These are phyloP conservation scores for Mucor mucedo DNA, from an alignment of 371 early-diverging fungal genomes.

Conservation along the genomic window DNA sequence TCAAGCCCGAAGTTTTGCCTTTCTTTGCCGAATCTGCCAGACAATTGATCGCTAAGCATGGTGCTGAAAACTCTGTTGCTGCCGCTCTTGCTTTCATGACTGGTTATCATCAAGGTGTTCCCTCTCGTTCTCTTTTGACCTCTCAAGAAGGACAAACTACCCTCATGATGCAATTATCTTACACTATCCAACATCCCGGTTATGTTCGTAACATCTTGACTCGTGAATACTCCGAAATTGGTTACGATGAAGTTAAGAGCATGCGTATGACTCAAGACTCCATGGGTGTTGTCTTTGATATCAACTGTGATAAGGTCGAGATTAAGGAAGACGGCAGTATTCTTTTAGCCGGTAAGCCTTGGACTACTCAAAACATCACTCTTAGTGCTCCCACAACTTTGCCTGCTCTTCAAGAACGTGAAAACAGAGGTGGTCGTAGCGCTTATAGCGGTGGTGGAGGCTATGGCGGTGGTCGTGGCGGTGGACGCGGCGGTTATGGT, in stretches of 20 bases:
- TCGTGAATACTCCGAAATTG: constrained; percentile 71
- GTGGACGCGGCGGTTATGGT: constrained; percentile 20
- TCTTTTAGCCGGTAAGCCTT: constrained; percentile 59
- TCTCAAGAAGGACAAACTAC: constrained; percentile 85
- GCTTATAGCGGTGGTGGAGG: constrained; percentile 19
- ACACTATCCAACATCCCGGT: constrained; percentile 76
- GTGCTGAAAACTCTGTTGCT: constrained; percentile 75
- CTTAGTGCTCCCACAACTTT: constrained; percentile 71
- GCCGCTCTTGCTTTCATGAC: constrained; percentile 86
- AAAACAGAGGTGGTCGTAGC: constrained; percentile 36
- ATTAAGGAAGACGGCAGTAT: constrained; percentile 46
- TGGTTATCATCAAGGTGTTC: constrained; percentile 82
- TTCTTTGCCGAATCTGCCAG: constrained; percentile 79
- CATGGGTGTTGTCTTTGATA: constrained; percentile 84
- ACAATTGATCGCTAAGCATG: constrained; percentile 67
- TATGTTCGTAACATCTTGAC: constrained; percentile 80
- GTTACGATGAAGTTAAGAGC: constrained; percentile 67
- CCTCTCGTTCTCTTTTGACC: constrained; percentile 79
- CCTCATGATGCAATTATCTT: constrained; percentile 64
- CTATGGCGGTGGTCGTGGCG: constrained; percentile 35
- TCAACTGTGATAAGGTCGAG: constrained; percentile 70
- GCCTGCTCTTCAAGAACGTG: constrained; percentile 81
- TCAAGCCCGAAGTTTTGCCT: constrained; percentile 74
- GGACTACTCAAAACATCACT: constrained; percentile 68
- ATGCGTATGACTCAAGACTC: constrained; percentile 87